Conservation (phyloP, 208 protist genomes). For the Leishmania braziliensis region DNA sequence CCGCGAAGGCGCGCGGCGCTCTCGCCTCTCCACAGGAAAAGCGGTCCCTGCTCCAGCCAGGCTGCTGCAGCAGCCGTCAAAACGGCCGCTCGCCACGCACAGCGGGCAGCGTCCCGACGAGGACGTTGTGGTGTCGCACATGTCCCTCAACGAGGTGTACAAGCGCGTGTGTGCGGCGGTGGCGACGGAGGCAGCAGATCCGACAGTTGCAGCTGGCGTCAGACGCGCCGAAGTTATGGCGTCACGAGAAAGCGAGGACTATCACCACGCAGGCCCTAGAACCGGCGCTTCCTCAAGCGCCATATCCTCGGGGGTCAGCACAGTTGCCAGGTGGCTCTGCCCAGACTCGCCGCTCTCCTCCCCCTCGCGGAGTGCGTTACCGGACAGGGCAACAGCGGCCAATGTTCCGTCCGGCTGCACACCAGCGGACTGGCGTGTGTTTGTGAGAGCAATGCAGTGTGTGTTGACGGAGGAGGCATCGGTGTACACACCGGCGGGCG, state of each 20-base stretch:
- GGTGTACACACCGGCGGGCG: background rate
- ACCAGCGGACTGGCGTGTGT: slow-evolving; percentile 1
- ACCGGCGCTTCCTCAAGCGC: background rate
- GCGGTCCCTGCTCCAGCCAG: too few species aligned
- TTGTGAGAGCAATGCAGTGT: slow-evolving; percentile 9
- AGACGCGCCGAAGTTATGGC: background rate
- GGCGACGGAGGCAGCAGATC: background rate
- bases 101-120: background rate
- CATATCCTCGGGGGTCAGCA: background rate
- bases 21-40: background rate
- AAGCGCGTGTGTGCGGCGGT: slow-evolving; percentile 2
- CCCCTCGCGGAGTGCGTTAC: background rate
- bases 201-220: background rate
- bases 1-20: background rate
- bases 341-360: slow-evolving; percentile 5
- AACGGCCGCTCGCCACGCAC: background rate
- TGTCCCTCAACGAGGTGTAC: slow-evolving; percentile 16
- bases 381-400: background rate
- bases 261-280: background rate
- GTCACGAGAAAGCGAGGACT: background rate
- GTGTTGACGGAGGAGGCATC: slow-evolving; percentile 20
- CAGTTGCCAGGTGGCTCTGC: slow-evolving; percentile 14
- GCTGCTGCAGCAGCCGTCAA: background rate
- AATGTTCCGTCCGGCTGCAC: slow-evolving; percentile 8
- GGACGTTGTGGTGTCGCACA: slow-evolving; percentile 7